Evolutionary conservation across 768 basidiomycete species (phyloP), one percentile per base, ranked within the genome.

Genomic region (Lactifluus piperatus): DNA sequence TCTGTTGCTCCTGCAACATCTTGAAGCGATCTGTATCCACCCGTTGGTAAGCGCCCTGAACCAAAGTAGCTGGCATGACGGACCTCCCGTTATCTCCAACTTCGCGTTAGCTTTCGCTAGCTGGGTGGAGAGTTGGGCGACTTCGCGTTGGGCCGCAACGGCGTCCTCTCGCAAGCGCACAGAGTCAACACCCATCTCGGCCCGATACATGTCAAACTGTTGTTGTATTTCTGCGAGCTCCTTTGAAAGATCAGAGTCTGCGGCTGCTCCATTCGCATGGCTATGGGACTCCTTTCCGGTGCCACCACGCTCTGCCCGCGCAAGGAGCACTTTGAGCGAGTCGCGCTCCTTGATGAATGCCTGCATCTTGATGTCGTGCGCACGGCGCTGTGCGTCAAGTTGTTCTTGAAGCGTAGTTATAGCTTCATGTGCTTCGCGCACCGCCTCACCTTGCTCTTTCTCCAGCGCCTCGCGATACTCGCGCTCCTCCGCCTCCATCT

Each of bases 331-430:
- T 65, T 83, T 86, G 63, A 94, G 79, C 46, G 91, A 81, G 65
- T 97, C 97, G 5, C 92, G 76, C 72, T 98, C 95, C 71, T 89
- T 89, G 72, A 87, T 80, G 57, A 88, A 89, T 9, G 87, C 84
- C 66, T 90, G 85, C 43, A 91, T 84, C 46, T 84, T 77, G n/a
- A 73, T 72, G 34, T 88, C 85, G 68, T 80, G 78, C 69, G 76
- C 77, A 71, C 82, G 83, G 72, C 88, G 85, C 71, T 92, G 85
- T 41, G 78, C 75, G 62, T 94, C 91, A 13, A 97, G 75, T 69
- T 93, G 86, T 14, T 81, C 76, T 18, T 84, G 84, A 18, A 97
- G 76, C 37, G 85, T 81, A 58, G 85, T 80, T 65, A 98, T 93
- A 1, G 90, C 85, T 54, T 89, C 85, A 58, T 93, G 88, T 0